These are phyloP conservation scores for Mycena latifolia DNA, from an alignment of 768 basidiomycete species.

Conservation along the genomic window DNA sequence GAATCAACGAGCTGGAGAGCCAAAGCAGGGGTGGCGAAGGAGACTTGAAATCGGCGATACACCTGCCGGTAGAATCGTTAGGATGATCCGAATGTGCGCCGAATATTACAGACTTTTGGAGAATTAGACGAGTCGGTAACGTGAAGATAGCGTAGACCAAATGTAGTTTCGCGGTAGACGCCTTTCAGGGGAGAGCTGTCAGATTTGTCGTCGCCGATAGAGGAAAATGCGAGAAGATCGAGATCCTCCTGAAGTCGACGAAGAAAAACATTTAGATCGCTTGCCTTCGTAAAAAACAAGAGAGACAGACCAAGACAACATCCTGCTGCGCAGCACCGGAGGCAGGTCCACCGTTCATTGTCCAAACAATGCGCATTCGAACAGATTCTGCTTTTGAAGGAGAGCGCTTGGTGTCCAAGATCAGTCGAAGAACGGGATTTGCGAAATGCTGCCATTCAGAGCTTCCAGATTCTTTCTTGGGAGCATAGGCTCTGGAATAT, in stretches of 20 bases:
- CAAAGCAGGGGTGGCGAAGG: slow-evolving; percentile 64
- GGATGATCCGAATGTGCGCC: slow-evolving; percentile 4
- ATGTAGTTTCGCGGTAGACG: slow-evolving; percentile 78
- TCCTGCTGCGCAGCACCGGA: slow-evolving; percentile 62
- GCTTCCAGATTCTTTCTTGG: slow-evolving; percentile 14
- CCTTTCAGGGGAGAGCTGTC: slow-evolving; percentile 84
- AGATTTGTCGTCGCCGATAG: slow-evolving; percentile 48
- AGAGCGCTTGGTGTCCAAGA: slow-evolving; percentile 70
- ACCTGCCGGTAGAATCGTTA: slow-evolving; percentile 51
- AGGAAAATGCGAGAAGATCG: slow-evolving; percentile 78
- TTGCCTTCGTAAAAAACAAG: neutral
- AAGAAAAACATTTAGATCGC: neutral
- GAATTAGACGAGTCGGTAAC: slow-evolving; percentile 48
- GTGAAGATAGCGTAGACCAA: slow-evolving; percentile 82
- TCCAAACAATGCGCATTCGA: slow-evolving; percentile 75
- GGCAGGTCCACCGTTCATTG: slow-evolving; percentile 55
- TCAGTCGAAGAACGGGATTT: slow-evolving; percentile 74
- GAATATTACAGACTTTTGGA: slow-evolving; percentile 29
- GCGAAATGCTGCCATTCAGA: slow-evolving; percentile 84
- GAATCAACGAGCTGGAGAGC: slow-evolving; percentile 70
- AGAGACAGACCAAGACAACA: slow-evolving; percentile 66
- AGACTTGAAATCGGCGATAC: slow-evolving; percentile 83
- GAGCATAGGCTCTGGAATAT: slow-evolving; percentile 30
- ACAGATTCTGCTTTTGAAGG: slow-evolving; percentile 70
- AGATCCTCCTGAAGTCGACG: slow-evolving; percentile 79